phyloP scores from a whole-genome alignment of 2,329 filamentous ascomycete genomes.

The Alternaria sp. region DNA sequence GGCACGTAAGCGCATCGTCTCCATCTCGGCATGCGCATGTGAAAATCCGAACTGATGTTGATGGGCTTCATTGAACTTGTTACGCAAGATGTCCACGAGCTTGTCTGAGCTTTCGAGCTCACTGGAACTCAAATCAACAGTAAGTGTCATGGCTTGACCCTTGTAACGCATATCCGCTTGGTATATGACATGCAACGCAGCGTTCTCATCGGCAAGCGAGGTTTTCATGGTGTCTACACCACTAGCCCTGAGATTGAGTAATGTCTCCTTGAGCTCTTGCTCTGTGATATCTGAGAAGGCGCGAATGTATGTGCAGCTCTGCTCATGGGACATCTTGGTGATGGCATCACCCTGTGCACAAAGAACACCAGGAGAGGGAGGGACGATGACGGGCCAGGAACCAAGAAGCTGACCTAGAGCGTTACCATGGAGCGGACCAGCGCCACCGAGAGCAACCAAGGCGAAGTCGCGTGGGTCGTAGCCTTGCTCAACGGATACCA shows the following conservation, averaged over 20 bases:
- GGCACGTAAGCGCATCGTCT: conserved; percentile 59
- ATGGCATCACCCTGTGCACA: conserved; percentile 62
- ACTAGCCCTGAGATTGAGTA: conserved; percentile 49
- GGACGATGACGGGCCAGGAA: conserved; percentile 63
- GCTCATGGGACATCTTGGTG: conserved; percentile 59
- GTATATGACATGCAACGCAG: conserved; percentile 48
- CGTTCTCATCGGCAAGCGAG: conserved; percentile 45
- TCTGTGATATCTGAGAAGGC: conserved; percentile 50
- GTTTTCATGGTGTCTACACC: conserved; percentile 53
- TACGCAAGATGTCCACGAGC: conserved; percentile 47
- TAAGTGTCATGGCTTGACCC: conserved; percentile 54
- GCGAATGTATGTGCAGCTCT: conserved; percentile 58
- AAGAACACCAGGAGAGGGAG: conserved; percentile 60
- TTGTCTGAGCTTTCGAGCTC: conserved; percentile 46
- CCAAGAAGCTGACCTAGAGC: conserved; percentile 60
- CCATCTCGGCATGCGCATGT: conserved; percentile 56
- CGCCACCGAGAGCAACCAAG: conserved; percentile 62
- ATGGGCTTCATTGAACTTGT: conserved; percentile 55
- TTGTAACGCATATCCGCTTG: conserved; percentile 60
- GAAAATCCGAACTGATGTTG: conserved; percentile 59
- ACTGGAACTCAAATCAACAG: conserved; percentile 45
- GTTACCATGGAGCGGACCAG: conserved; percentile 62
- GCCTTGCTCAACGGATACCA: conserved; percentile 63
- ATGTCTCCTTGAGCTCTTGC: conserved; percentile 44
- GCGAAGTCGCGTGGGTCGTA: conserved; percentile 62